Evolutionary conservation across 345 rosid genomes (phyloP).

Genomic region (Excoecaria cochinchinensis): DNA sequence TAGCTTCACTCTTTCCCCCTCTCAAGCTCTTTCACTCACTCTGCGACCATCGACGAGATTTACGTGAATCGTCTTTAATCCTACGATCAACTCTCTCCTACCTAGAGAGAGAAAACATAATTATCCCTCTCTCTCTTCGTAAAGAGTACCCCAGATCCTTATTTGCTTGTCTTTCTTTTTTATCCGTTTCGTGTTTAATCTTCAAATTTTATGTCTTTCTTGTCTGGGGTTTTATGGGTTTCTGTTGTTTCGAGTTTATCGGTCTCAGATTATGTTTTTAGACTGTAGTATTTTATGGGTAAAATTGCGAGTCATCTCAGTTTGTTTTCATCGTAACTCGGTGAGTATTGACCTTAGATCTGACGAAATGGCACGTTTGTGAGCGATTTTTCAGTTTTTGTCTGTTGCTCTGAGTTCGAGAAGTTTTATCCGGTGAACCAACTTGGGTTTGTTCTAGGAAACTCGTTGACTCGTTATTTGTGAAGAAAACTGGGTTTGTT

Average conservation of each 20-base stretch:
- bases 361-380: neutral
- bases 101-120: neutral
- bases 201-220: too few species aligned
- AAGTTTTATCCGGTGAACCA: neutral
- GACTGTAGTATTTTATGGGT: too few species aligned
- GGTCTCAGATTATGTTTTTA: neutral
- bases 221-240: neutral
- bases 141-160: slow-evolving; percentile 10
- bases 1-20: too few species aligned
- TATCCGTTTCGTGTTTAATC: too few species aligned
- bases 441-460: neutral
- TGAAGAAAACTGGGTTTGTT: neutral
- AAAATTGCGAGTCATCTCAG: neutral
- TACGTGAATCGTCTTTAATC: neutral
- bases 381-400: neutral
- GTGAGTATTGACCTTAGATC: slow-evolving; percentile 11
- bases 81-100: neutral
- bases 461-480: neutral
- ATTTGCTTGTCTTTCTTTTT: neutral
- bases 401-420: neutral
- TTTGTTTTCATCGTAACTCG: neutral
- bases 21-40: too few species aligned
- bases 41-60: too few species aligned
- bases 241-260: neutral
- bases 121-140: slow-evolving; percentile 11